Base-by-base conservation (phyloP, 768 basidiomycete genomes). In the Collybia sp. region DNA sequence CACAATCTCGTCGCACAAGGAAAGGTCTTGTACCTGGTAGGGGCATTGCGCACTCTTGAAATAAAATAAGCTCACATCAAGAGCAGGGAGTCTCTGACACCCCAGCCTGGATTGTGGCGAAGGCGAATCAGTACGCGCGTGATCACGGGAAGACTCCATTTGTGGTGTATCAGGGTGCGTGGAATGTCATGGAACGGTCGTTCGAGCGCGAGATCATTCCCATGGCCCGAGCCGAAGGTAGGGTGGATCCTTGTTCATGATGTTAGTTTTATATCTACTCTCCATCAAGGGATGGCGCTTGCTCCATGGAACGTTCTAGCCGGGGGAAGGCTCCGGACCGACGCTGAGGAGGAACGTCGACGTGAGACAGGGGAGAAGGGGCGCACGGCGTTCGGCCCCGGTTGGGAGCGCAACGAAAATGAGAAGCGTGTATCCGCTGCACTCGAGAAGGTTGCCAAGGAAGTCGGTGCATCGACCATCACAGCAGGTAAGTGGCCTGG, bases 261-360 rank as follows among this genome's bases (percentile, higher is more conserved):
- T n/a, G n/a, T n/a, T n/a, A n/a, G n/a, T n/a, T n/a, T n/a, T n/a
- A n/a, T n/a, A n/a, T n/a, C n/a, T n/a, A n/a, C n/a, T n/a, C n/a
- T n/a, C n/a, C n/a, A n/a, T n/a, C n/a, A n/a, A n/a, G n/a, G n/a
- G n/a, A n/a, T n/a, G n/a, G n/a, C 56, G 1, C 45, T 63, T 1
- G 49, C 52, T 1, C 60, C 58, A 4, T 63, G 60, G 60, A 51
- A 56, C 8, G 58, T 56, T 11, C 45, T 60, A 6, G 58, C 48
- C 17, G 57, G 39, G 12, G 58, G 60, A 54, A 80, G 75, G 49
- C 68, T 83, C 15, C 60, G 73, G 36, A 82, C 79, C 0, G 58
- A 67, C 6, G 83, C 78, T 20, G 60, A 63, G 41, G 60, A 63
- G 37, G 54, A 57, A 35, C 43, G 45, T 3, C 55, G 58, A 10